phyloP scores from a whole-genome alignment of 2,329 filamentous ascomycete genomes.

The Whalleya microplaca region DNA sequence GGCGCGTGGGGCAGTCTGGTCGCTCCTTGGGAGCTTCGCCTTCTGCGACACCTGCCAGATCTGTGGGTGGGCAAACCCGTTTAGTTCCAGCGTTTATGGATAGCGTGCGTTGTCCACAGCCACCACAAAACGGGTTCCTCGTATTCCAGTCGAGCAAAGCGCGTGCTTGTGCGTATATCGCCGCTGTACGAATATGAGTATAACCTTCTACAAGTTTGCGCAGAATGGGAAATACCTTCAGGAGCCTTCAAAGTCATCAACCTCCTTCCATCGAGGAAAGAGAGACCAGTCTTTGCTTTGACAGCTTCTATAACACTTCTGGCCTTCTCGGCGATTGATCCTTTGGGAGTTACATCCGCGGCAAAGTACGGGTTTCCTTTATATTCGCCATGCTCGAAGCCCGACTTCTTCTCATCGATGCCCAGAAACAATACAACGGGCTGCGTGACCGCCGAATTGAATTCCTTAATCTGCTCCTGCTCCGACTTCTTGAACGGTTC shows the following conservation, averaged over 20 bases:
- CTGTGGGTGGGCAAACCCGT: constrained; percentile 74
- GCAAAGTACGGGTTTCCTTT: constrained; percentile 85
- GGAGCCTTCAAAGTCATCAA: constrained; percentile 49
- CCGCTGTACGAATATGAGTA: constrained; percentile 57
- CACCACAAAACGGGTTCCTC: constrained; percentile 88
- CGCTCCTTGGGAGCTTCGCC: constrained; percentile 54
- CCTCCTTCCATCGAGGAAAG: constrained; percentile 64
- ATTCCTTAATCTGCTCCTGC: constrained; percentile 71
- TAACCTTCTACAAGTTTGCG: background rate
- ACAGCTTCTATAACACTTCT: constrained; percentile 61
- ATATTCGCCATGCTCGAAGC: constrained; percentile 70
- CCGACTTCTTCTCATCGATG: constrained; percentile 66
- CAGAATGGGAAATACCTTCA: constrained; percentile 45
- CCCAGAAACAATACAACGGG: constrained; percentile 85
- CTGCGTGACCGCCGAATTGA: constrained; percentile 69
- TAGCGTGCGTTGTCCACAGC: constrained; percentile 82
- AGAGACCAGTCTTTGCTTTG: constrained; percentile 61
- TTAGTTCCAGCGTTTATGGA: constrained; percentile 81
- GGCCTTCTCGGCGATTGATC: constrained; percentile 63
- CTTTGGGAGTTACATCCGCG: constrained; percentile 80
- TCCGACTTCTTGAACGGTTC: constrained; percentile 75
- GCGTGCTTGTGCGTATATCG: constrained; percentile 87
- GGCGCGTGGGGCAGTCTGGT: constrained; percentile 77
- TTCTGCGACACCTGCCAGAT: constrained; percentile 52
- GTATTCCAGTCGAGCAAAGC: constrained; percentile 93